Percentiles rank a stretch among this genome's conserved stretches.
Conservation (phyloP, 768 basidiomycete species). For the Phylloporus sp. region DNA sequence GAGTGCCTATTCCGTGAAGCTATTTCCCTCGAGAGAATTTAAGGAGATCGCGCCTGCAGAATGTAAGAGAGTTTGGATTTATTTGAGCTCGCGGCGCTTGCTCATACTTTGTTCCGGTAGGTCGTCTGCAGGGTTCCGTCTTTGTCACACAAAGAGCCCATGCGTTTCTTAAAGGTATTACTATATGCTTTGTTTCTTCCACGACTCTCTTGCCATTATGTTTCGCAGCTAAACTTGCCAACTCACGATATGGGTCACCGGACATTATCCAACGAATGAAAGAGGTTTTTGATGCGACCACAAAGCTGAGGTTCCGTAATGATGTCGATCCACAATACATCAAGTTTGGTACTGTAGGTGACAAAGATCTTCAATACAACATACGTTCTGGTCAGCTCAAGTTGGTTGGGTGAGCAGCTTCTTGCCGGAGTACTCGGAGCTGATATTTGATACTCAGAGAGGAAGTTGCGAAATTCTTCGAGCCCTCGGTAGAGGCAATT, state of each 20-base stretch:
- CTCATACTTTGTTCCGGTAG: slow-evolving; percentile 14
- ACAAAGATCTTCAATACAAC: slow-evolving; percentile 32
- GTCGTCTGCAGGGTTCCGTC: slow-evolving; percentile 36
- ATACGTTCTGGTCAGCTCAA: slow-evolving; percentile 38
- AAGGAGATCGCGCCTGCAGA: slow-evolving; percentile 34
- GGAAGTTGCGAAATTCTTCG: slow-evolving; percentile 39
- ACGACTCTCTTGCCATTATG: background rate
- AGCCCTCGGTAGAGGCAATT: slow-evolving; percentile 38
- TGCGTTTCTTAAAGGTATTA: slow-evolving; percentile 27
- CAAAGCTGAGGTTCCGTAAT: slow-evolving; percentile 40
- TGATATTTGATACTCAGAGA: slow-evolving; percentile 17
- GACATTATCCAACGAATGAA: slow-evolving; percentile 33
- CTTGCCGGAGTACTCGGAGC: too few species aligned
- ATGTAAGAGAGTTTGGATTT: slow-evolving; percentile 13
- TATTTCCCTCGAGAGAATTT: slow-evolving; percentile 20
- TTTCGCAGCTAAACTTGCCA: slow-evolving; percentile 26
- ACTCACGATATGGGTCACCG: slow-evolving; percentile 26
- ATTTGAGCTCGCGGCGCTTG: background rate
- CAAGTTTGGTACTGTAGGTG: slow-evolving; percentile 35
- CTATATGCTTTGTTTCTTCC: background rate
- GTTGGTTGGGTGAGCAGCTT: slow-evolving; percentile 33
- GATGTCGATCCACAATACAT: slow-evolving; percentile 32
- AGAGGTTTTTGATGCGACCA: slow-evolving; percentile 32
- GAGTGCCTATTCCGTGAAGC: slow-evolving; percentile 26
- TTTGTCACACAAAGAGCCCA: slow-evolving; percentile 32